A percentile compares a stretch with the other conserved stretches of the same genome.
phyloP scores from a whole-genome alignment of 768 basidiomycete species.

The Auriscalpium orientale region DNA sequence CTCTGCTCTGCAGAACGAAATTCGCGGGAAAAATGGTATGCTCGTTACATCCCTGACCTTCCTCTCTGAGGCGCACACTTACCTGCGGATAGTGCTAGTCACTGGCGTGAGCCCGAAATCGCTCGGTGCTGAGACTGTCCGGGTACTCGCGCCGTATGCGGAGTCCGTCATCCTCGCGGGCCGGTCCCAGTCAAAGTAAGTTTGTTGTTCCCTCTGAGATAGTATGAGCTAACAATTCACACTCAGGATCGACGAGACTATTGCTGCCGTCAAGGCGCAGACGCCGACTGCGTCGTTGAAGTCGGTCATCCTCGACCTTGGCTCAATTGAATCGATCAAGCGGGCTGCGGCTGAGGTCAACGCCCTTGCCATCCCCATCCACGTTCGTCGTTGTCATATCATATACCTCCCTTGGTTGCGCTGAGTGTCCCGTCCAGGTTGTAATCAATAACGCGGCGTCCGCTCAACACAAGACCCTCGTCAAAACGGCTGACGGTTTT shows the following conservation, averaged over 20 bases:
- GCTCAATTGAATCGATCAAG: neutral
- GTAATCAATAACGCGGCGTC: neutral
- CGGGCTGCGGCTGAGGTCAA: neutral
- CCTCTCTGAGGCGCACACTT: too few species aligned
- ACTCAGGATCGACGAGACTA: neutral
- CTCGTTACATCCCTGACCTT: neutral
- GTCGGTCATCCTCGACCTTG: neutral
- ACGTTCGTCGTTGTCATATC: neutral
- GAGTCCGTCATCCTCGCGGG: neutral
- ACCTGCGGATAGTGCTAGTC: neutral
- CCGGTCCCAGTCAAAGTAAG: neutral
- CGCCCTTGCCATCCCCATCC: neutral
- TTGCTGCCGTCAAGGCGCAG: neutral
- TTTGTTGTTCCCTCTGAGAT: neutral
- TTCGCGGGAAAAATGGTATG: neutral
- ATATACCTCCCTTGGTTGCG: neutral
- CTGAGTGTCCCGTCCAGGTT: neutral
- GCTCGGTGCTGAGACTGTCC: neutral
- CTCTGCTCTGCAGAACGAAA: neutral
- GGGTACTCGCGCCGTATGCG: neutral
- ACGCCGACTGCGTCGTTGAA: neutral
- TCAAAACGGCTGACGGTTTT: neutral
- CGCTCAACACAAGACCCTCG: neutral
- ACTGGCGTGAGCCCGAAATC: neutral
- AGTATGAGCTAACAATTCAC: neutral